These are phyloP conservation scores for Carex arenaria DNA, from an alignment of 202 grass and related monocot genomes.

Conservation along the genomic window DNA sequence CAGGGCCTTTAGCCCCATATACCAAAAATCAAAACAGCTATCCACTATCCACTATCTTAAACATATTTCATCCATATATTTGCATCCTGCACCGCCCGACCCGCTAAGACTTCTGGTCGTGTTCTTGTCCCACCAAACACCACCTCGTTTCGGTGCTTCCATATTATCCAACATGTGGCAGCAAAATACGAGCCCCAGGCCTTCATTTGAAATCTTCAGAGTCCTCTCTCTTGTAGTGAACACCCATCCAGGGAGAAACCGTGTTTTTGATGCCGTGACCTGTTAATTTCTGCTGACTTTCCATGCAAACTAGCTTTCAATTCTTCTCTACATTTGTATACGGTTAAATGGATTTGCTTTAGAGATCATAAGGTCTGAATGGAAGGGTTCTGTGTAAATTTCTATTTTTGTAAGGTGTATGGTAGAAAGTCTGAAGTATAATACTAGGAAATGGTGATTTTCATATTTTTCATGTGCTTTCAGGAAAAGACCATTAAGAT, in stretches of 20 bases:
- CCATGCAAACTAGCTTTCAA: neutral
- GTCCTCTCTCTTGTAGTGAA: neutral
- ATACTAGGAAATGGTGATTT: slow-evolving; percentile 7
- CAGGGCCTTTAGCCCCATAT: no score
- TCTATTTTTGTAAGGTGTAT: neutral
- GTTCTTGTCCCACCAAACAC: no score
- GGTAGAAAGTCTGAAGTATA: neutral
- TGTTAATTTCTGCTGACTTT: neutral
- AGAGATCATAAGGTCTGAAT: neutral
- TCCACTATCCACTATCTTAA: no score
- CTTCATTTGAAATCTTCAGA: no score
- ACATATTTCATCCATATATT: no score
- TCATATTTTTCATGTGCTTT: slow-evolving; percentile 16
- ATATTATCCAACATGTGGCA: no score
- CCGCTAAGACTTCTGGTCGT: no score
- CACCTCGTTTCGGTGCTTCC: no score
- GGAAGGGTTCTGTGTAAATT: neutral
- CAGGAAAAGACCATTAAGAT: slow-evolving; percentile 92
- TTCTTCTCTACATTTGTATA: neutral
- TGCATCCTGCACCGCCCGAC: no score
- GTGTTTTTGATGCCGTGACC: neutral
- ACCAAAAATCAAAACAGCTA: no score
- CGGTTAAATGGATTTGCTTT: neutral
- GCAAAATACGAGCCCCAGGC: no score
- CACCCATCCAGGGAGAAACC: neutral